A percentile compares a stretch with the other conserved stretches of the same genome.
phyloP scores from a whole-genome alignment of 495 filamentous ascomycete species.

The Talaromyces thailandensis region DNA sequence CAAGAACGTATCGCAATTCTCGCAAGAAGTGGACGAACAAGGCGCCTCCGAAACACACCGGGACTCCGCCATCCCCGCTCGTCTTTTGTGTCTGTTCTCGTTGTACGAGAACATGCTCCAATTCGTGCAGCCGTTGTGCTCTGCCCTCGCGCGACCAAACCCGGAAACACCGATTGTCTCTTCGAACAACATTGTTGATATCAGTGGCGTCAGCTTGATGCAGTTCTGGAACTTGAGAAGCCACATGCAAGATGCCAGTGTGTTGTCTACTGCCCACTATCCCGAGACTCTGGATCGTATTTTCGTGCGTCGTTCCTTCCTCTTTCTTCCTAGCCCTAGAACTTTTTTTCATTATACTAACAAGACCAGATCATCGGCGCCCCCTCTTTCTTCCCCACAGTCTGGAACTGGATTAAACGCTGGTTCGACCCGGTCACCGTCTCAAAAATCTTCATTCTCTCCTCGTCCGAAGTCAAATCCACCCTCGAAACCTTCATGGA shows the following conservation, averaged over 20 bases:
- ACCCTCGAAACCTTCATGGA: conserved; percentile 76
- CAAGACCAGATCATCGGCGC: conserved; percentile 67
- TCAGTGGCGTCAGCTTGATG: conserved; percentile 72
- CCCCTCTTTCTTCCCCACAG: conserved; percentile 83
- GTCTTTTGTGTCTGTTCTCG: conserved; percentile 72
- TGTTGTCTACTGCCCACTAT: conserved; percentile 83
- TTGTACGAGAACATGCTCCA: conserved; percentile 84
- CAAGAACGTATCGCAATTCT: conserved; percentile 72
- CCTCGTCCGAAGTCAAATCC: conserved; percentile 54
- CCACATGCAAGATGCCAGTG: conserved; percentile 85
- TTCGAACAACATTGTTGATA: conserved; percentile 83
- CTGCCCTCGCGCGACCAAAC: conserved; percentile 61
- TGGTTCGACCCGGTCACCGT: conserved; percentile 94
- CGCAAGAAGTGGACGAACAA: conserved; percentile 41
- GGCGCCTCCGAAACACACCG: conserved; percentile 50
- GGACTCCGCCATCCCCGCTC: conserved; percentile 43
- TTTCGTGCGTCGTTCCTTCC: conserved; percentile 47
- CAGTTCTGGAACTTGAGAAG: conserved; percentile 89
- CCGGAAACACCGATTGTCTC: conserved; percentile 73
- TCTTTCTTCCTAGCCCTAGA: not conserved
- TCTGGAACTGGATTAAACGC: conserved; percentile 91
- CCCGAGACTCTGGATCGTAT: conserved; percentile 84
- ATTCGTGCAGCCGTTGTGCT: conserved; percentile 78
- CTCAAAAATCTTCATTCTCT: conserved; percentile 86
- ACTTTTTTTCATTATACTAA: conserved; percentile 8